Evolutionary conservation across 2,329 filamentous ascomycete genomes (phyloP), one percentile per base, ranked within the genome.

Genomic region (Neopestalotiopsis sp.): DNA sequence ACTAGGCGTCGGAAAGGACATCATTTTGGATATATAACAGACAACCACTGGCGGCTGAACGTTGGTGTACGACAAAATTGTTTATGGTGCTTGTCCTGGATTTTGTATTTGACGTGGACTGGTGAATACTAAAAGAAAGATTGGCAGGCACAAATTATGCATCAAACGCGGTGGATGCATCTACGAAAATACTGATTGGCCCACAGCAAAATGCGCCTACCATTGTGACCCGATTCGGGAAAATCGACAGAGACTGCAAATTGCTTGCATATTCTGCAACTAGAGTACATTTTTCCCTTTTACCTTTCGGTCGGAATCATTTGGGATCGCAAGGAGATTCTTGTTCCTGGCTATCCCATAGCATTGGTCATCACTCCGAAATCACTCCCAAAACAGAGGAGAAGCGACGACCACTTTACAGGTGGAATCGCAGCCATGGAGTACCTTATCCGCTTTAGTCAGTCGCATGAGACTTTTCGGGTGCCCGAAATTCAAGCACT

Each of bases 401-500:
- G 57, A 61, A 12, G 13, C 6, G 20, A 28, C n/a, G 32, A 30
- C 12, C 20, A 53, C 24, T 17, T 58, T 17, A 10, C 20, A 28
- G 7, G 17, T 17, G 28, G 5, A 45, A 5, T 61, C 20, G 30
- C 24, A 49, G 34, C 42, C 59, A 90, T 91, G 89, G 89, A 97
- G 71, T 98, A 93, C 77, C 87, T 99, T 70, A 90, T 99, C 72
- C 93, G 95, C 75, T 94, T 98, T 78, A 92, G 91, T 59, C 96
- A 98, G 81, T 86, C 88, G 69, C 95, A 98, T 79, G 94, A 98
- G 83, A 92, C 89, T n/a, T 99, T 99, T 79, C 92, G 95, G 53
- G 85, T 90, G 68, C 89, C 95, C 3, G 96, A 99, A 80, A 88
- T 97, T 14, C 84, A 95, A 76, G 91, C 96, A 30, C 84, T 99